Evolutionary conservation across 495 filamentous ascomycete genomes (phyloP).

Genomic region (Podospora conica): DNA sequence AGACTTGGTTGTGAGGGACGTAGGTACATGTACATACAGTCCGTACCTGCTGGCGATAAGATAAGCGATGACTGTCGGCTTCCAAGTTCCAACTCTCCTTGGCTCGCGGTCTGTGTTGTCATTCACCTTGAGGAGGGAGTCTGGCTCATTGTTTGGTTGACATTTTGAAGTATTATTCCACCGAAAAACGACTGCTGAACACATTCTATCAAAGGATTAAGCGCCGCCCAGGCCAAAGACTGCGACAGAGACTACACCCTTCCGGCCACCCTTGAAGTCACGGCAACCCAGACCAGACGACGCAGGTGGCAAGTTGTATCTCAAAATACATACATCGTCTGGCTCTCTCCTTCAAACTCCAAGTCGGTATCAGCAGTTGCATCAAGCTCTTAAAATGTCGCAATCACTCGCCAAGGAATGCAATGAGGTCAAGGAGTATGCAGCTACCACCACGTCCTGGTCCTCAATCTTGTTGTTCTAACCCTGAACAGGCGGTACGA

Average conservation of each 20-base stretch:
- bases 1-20: too few species aligned
- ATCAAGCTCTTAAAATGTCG: conserved; percentile 39
- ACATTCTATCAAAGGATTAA: neutral
- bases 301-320: neutral
- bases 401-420: conserved; percentile 61
- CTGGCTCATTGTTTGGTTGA: neutral
- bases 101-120: neutral
- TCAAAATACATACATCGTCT: too few species aligned
- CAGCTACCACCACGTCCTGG: neutral
- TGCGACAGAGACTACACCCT: neutral
- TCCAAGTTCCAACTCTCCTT: neutral
- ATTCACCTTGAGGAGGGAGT: neutral
- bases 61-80: neutral
- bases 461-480: neutral
- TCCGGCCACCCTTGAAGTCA: neutral
- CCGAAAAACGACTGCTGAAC: neutral
- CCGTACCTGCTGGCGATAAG: neutral
- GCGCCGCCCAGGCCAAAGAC: neutral
- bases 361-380: neutral
- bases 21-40: too few species aligned
- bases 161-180: neutral
- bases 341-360: neutral
- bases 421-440: conserved; percentile 81
- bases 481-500: conserved; percentile 65
- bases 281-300: neutral